These are phyloP conservation scores for Cladobotryum mycophilum DNA, from an alignment of 2,329 filamentous ascomycete genomes.

Conservation along the genomic window DNA sequence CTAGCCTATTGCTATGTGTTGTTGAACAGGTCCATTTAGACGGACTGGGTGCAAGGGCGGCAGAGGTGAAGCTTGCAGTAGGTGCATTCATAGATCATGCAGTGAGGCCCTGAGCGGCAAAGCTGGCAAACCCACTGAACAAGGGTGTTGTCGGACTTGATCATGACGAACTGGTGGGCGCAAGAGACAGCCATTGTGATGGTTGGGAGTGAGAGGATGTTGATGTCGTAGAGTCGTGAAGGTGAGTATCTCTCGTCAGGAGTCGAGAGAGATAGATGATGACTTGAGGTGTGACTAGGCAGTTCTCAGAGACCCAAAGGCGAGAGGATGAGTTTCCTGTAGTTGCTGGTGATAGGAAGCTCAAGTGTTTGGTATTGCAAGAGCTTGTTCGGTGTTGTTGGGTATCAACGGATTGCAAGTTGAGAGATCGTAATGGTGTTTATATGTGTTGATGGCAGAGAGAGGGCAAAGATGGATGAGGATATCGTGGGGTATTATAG, in stretches of 20 bases:
- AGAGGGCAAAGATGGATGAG: background rate
- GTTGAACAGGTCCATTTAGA: slow-evolving; percentile 14
- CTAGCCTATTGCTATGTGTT: background rate
- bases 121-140: slow-evolving; percentile 61
- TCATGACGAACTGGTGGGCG: slow-evolving; percentile 56
- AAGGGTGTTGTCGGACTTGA: slow-evolving; percentile 60
- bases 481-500: background rate
- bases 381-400: too few relatives aligned
- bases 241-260: background rate
- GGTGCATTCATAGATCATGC: slow-evolving; percentile 63
- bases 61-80: slow-evolving; percentile 64
- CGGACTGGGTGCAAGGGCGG: slow-evolving; percentile 46
- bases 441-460: background rate
- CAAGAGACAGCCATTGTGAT: slow-evolving; percentile 48
- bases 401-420: background rate
- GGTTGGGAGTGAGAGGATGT: background rate
- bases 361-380: background rate
- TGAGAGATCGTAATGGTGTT: background rate
- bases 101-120: slow-evolving; percentile 59
- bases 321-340: background rate
- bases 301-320: background rate
- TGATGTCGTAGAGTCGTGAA: background rate
- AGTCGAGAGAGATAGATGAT: background rate
- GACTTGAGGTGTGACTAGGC: background rate
- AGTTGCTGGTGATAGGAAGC: background rate